phyloP scores from a whole-genome alignment of 176 grass and related monocot genomes.

The Hordeum vulgare region DNA sequence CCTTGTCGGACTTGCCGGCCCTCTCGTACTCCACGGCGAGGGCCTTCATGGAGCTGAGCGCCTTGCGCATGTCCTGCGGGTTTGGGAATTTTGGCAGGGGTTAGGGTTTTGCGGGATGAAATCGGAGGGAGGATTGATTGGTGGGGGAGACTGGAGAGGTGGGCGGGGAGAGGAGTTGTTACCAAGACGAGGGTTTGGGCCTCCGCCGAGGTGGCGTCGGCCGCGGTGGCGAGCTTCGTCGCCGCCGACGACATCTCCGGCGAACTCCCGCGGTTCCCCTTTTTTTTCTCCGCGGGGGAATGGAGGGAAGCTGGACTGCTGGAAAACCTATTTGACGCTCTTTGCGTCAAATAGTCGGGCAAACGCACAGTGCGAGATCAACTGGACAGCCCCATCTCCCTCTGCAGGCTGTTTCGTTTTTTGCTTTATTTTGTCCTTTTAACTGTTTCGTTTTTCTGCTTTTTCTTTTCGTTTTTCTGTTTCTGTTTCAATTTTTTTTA shows the following conservation, averaged over 20 bases:
- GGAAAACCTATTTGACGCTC: too few species aligned
- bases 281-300: background rate
- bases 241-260: constrained; percentile 29
- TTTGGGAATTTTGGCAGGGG: constrained; percentile 14
- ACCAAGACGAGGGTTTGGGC: constrained; percentile 50
- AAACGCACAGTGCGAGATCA: too few species aligned
- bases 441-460: too few species aligned
- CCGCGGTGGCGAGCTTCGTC: constrained; percentile 38
- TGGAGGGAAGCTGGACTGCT: background rate
- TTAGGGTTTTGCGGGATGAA: constrained; percentile 38
- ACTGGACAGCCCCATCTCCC: too few species aligned
- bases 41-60: constrained; percentile 45
- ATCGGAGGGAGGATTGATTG: background rate
- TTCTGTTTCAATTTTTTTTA: too few species aligned
- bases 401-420: too few species aligned
- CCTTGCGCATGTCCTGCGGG: constrained; percentile 76
- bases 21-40: constrained; percentile 69
- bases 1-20: constrained; percentile 45
- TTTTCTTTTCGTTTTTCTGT: too few species aligned
- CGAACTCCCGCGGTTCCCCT: background rate
- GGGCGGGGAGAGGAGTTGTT: background rate
- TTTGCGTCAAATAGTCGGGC: too few species aligned
- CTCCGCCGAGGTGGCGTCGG: constrained; percentile 33
- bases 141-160: background rate
- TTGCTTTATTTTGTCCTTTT: too few species aligned